Conservation (phyloP, 108 stramenopile species). For the Fragilaria radians region DNA sequence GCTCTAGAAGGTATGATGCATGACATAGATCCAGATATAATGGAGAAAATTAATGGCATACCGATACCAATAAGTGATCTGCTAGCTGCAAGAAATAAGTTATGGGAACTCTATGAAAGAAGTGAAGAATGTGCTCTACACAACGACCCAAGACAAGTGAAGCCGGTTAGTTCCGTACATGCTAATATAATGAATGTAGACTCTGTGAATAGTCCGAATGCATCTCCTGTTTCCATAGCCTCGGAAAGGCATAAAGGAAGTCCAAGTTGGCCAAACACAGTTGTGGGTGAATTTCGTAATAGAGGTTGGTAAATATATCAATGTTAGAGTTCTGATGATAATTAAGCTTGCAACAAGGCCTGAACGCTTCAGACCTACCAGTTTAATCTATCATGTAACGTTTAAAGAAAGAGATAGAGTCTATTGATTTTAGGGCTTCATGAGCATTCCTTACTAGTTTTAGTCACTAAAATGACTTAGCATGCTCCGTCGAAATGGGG, state of each 20-base stretch:
- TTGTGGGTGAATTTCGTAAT: background rate
- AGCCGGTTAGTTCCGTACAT: background rate
- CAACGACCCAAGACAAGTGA: slow-evolving; percentile 12
- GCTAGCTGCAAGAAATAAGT: slow-evolving; percentile 27
- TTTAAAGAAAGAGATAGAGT: no score
- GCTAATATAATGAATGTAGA: background rate
- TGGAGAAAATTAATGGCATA: slow-evolving; percentile 11
- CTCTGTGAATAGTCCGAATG: background rate
- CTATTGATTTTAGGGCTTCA: no score
- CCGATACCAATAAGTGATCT: slow-evolving; percentile 25
- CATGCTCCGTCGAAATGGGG: no score
- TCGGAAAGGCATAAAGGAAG: background rate
- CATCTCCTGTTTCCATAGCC: background rate
- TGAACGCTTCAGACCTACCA: slow-evolving; percentile 2
- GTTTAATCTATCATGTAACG: no score
- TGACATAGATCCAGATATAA: slow-evolving; percentile 22
- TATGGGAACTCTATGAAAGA: slow-evolving; percentile 59
- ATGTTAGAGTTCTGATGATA: background rate
- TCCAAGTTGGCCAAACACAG: background rate
- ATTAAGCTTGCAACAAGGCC: background rate
- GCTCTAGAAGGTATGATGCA: slow-evolving; percentile 69
- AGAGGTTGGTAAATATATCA: background rate
- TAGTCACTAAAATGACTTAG: no score
- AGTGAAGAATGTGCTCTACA: slow-evolving; percentile 58
- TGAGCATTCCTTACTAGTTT: no score